These are phyloP conservation scores for Marasmius fiardii DNA, from an alignment of 1,284 basidiomycete species.

Conservation along the genomic window DNA sequence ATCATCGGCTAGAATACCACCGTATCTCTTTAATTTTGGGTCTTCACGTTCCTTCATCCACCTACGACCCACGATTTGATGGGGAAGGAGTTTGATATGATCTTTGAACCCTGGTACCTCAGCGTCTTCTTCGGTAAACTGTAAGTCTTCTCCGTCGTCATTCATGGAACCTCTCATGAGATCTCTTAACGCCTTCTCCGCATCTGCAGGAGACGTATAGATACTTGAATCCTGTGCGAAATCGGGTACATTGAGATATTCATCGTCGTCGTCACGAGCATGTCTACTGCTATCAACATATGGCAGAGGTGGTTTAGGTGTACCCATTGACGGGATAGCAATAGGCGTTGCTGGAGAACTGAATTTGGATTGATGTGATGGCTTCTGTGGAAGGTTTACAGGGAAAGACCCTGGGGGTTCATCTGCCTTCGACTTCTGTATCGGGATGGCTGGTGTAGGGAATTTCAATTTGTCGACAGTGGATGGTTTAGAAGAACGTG, in stretches of 20 bases:
- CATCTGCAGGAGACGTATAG: slow-evolving; percentile 37
- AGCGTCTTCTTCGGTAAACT: slow-evolving; percentile 62
- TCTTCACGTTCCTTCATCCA: slow-evolving; percentile 90
- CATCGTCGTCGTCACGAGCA: slow-evolving; percentile 5
- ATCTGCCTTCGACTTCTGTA: not conserved
- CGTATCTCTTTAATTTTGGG: slow-evolving; percentile 62
- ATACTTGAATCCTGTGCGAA: slow-evolving; percentile 24
- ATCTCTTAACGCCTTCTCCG: slow-evolving; percentile 64
- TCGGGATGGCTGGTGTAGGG: not conserved
- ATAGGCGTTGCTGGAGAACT: not conserved
- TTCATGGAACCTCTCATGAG: slow-evolving; percentile 53
- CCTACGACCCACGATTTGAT: slow-evolving; percentile 79
- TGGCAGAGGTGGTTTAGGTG: not conserved
- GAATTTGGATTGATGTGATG: not conserved
- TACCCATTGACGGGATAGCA: not conserved
- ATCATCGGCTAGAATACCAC: slow-evolving; percentile 92
- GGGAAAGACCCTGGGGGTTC: not conserved
- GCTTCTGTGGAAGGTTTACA: not conserved
- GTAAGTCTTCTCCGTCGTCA: slow-evolving; percentile 46
- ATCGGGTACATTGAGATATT: slow-evolving; percentile 24
- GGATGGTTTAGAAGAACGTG: slow-evolving; percentile 10
- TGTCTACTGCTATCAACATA: not conserved
- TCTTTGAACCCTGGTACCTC: slow-evolving; percentile 72
- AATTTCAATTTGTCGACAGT: slow-evolving; percentile 15
- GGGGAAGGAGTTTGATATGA: slow-evolving; percentile 72